Conservation (phyloP, 257 asterid species). For the Linderniella brevidens region DNA sequence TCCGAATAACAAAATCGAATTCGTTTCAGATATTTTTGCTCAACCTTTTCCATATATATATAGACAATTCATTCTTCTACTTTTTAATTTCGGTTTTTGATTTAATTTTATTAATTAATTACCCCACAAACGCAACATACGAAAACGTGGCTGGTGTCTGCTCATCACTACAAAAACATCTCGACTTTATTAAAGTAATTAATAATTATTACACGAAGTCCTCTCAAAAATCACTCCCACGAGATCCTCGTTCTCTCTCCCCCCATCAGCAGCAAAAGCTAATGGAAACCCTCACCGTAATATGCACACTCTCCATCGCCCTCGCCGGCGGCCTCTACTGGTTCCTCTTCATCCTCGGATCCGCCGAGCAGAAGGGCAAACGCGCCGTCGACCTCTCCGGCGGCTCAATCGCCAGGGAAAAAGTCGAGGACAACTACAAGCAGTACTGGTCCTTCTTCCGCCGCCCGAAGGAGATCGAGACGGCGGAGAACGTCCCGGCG, state of each 20-base stretch:
- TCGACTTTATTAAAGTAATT: too few relatives aligned
- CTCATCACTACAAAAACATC: too few relatives aligned
- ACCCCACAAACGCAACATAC: too few relatives aligned
- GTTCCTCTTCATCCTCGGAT: constrained; percentile 50
- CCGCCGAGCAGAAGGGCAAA: constrained; percentile 64
- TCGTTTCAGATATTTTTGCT: too few relatives aligned
- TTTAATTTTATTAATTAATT: too few relatives aligned
- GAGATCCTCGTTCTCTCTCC: background rate
- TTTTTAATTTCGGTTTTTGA: too few relatives aligned
- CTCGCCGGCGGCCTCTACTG: constrained; percentile 53
- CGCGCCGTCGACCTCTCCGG: constrained; percentile 57
- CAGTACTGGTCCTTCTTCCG: constrained; percentile 76
- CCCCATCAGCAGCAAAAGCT: constrained; percentile 1
- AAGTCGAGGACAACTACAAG: constrained; percentile 42
- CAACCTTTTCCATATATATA: too few relatives aligned
- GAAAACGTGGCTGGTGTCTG: too few relatives aligned
- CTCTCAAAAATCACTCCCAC: background rate
- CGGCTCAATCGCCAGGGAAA: constrained; percentile 52
- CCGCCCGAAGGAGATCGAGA: constrained; percentile 54
- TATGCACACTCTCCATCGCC: constrained; percentile 43
- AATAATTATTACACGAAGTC: background rate
- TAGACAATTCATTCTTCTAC: too few relatives aligned
- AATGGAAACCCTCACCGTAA: constrained; percentile 43
- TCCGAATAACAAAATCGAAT: too few relatives aligned
- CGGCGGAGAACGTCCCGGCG: constrained; percentile 49